phyloP scores from a whole-genome alignment of 176 grass and related monocot species.

The Musa troglodytarum region DNA sequence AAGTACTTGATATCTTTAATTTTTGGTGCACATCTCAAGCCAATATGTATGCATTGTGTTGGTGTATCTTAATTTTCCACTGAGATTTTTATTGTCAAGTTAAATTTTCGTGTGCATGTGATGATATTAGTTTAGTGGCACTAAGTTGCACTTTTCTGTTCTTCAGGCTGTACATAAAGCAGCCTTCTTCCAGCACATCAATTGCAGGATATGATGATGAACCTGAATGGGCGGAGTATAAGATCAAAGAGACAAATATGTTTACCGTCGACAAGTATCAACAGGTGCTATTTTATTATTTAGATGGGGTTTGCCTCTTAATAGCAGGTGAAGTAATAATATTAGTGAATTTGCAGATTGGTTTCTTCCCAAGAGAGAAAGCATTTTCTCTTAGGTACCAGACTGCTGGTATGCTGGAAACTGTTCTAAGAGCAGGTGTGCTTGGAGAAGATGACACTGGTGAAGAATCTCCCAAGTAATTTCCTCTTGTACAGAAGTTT shows the following conservation, averaged over 20 bases:
- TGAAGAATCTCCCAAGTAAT: constrained; percentile 75
- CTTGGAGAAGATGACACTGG: constrained; percentile 83
- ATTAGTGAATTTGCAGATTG: constrained; percentile 63
- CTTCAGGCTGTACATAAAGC: constrained; percentile 86
- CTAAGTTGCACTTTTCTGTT: constrained; percentile 7
- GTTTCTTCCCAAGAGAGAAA: constrained; percentile 71
- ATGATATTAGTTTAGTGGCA: background rate
- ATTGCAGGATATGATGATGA: constrained; percentile 45
- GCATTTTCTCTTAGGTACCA: constrained; percentile 88
- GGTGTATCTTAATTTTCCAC: background rate
- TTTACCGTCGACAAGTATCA: constrained; percentile 96
- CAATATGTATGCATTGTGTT: background rate
- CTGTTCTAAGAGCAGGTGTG: constrained; percentile 69
- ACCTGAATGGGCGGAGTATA: constrained; percentile 88
- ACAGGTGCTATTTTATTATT: constrained; percentile 41
- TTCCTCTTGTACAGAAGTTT: background rate
- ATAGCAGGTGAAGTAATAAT: constrained; percentile 1
- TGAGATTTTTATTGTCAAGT: background rate
- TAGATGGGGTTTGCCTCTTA: background rate
- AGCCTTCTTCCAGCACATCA: constrained; percentile 54
- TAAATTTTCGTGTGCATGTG: background rate
- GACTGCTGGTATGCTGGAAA: constrained; percentile 86
- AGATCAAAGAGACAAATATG: constrained; percentile 95
- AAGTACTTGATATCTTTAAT: background rate
- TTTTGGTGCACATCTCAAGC: background rate